Evolutionary conservation across 345 rosid species (phyloP).

Genomic region (Eucalyptus brandiana): DNA sequence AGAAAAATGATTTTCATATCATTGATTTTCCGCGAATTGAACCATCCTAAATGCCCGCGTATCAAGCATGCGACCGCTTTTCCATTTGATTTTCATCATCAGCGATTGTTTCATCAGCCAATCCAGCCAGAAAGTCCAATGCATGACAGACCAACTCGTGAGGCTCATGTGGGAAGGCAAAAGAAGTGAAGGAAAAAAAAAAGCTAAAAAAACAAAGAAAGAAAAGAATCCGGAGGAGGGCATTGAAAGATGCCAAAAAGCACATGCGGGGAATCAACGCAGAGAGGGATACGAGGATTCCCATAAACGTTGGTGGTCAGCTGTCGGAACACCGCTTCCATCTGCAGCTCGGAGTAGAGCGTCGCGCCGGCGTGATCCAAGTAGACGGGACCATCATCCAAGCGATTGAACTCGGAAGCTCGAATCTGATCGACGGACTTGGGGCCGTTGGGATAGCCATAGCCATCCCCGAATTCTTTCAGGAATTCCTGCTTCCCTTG

Average conservation of each 20-base stretch:
- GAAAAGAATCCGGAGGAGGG: not conserved
- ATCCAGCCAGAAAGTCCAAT: not conserved
- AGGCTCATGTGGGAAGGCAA: not conserved
- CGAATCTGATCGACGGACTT: slow-evolving; percentile 67
- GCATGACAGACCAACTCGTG: not conserved
- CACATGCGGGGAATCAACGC: not conserved
- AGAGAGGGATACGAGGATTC: slow-evolving; percentile 87
- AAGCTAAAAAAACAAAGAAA: not conserved
- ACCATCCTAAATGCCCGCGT: not conserved
- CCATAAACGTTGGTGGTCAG: slow-evolving; percentile 55
- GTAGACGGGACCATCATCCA: slow-evolving; percentile 57
- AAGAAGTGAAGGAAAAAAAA: not conserved
- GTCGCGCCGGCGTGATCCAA: slow-evolving; percentile 98
- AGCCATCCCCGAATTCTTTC: slow-evolving; percentile 48
- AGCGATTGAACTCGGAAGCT: slow-evolving; percentile 73
- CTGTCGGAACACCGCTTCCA: slow-evolving; percentile 72
- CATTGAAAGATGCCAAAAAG: not conserved
- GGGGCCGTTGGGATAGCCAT: slow-evolving; percentile 78
- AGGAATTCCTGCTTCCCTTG: slow-evolving; percentile 47
- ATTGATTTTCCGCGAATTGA: not conserved
- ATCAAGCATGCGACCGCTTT: not conserved
- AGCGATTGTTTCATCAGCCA: not conserved
- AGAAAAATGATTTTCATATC: not conserved
- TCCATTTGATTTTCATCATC: not conserved
- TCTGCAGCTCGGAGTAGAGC: slow-evolving; percentile 85